Conservation (phyloP, 2,329 filamentous ascomycete genomes). For the Dendrostoma leiphaemia region DNA sequence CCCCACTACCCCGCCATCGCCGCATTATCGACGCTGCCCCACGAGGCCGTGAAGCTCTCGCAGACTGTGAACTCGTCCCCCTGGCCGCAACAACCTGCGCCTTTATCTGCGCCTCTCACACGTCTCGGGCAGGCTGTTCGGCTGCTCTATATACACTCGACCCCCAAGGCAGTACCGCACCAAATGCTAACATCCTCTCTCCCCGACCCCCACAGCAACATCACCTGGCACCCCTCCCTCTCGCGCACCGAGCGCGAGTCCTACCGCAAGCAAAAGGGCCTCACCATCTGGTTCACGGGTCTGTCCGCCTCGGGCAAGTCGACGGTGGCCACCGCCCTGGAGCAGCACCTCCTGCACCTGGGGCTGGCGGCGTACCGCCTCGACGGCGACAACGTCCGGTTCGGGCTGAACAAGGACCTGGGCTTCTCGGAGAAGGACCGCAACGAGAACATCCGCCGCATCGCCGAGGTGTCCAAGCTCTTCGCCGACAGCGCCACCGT, state of each 20-base stretch:
- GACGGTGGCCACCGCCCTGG: slow-evolving; percentile 91
- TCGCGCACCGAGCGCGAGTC: slow-evolving; percentile 73
- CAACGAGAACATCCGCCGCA: slow-evolving; percentile 96
- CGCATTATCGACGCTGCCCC: slow-evolving; percentile 21
- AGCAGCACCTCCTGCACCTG: slow-evolving; percentile 91
- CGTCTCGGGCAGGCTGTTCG: too few relatives aligned
- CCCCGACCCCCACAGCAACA: slow-evolving; percentile 60
- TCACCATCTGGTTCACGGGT: slow-evolving; percentile 97
- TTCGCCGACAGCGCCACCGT: slow-evolving; percentile 89
- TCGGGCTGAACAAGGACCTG: slow-evolving; percentile 96
- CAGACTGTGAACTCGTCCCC: too few relatives aligned
- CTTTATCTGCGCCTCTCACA: background rate
- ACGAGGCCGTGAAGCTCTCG: slow-evolving; percentile 5
- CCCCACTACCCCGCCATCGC: slow-evolving; percentile 25
- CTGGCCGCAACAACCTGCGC: background rate
- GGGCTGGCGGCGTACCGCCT: slow-evolving; percentile 85
- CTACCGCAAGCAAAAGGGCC: slow-evolving; percentile 78
- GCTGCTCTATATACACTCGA: too few relatives aligned
- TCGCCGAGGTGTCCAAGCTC: slow-evolving; percentile 94
- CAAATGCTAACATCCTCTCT: slow-evolving; percentile 12
- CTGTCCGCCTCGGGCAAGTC: slow-evolving; percentile 96
- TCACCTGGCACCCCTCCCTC: slow-evolving; percentile 84
- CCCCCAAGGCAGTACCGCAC: background rate
- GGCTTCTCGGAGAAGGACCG: slow-evolving; percentile 91
- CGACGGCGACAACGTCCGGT: slow-evolving; percentile 97